Conservation (phyloP, 441 rosid genomes). For the California macrophylla region DNA sequence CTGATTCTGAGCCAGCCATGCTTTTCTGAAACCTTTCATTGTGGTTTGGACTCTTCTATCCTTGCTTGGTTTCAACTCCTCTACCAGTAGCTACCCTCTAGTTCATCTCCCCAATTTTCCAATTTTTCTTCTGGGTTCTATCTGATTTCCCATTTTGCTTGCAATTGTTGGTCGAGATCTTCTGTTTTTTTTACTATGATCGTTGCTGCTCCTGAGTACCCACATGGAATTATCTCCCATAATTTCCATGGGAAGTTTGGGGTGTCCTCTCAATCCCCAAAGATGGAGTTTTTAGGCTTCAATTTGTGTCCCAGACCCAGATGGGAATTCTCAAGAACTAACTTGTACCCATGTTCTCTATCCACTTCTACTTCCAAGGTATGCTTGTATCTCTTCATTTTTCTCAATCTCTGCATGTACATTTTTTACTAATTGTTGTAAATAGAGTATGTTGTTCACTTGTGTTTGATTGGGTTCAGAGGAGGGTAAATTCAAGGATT, state of each 20-base stretch:
- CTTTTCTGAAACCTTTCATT: background rate
- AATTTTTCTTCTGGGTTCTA: background rate
- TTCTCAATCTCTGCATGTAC: background rate
- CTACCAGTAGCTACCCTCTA: background rate
- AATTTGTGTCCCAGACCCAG: background rate
- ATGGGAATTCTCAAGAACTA: background rate
- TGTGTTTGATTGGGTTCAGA: background rate
- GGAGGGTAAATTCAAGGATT: background rate
- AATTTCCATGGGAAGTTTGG: background rate
- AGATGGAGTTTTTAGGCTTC: background rate
- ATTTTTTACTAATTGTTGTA: background rate
- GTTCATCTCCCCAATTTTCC: background rate
- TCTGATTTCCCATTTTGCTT: background rate
- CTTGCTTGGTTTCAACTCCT: background rate
- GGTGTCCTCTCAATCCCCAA: background rate
- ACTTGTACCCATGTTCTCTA: background rate
- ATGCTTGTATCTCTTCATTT: background rate
- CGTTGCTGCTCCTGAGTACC: background rate
- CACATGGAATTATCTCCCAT: background rate
- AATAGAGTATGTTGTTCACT: background rate
- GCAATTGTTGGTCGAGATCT: background rate
- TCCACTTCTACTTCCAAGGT: slow-evolving; percentile 1
- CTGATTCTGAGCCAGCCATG: background rate
- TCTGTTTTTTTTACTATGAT: background rate
- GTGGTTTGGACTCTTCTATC: background rate